Conservation (phyloP, 805 yeast species). For the Kodamaea laetipori region DNA sequence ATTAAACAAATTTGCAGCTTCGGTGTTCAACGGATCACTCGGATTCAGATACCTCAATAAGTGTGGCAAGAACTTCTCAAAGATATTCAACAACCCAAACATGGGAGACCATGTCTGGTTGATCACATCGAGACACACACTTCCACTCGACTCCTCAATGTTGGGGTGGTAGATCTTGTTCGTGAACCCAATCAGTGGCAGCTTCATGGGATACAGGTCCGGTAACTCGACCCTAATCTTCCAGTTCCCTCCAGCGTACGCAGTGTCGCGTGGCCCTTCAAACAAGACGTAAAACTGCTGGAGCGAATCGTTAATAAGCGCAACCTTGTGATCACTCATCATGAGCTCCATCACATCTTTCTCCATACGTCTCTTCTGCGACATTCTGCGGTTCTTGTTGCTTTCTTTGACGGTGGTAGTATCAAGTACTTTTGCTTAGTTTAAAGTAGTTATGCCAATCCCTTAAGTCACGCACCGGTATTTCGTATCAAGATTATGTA, state of each 20-base stretch:
- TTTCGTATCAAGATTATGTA: background rate
- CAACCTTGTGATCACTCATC: constrained; percentile 92
- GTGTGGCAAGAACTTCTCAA: constrained; percentile 93
- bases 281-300: constrained; percentile 87
- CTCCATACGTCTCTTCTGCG: constrained; percentile 80
- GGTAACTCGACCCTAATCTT: constrained; percentile 90
- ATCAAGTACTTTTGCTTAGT: background rate
- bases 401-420: background rate
- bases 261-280: constrained; percentile 78
- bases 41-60: constrained; percentile 90
- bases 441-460: constrained; percentile 6
- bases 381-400: constrained; percentile 33
- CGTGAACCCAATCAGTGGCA: constrained; percentile 92
- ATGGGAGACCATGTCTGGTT: constrained; percentile 98
- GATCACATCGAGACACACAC: constrained; percentile 93
- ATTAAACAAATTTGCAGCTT: constrained; percentile 79
- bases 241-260: constrained; percentile 91
- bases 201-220: constrained; percentile 91
- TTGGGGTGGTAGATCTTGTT: constrained; percentile 95
- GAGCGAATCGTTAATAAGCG: constrained; percentile 69
- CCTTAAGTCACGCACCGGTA: constrained; percentile 11
- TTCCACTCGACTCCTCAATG: constrained; percentile 86
- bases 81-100: constrained; percentile 88
- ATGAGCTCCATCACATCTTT: constrained; percentile 96
- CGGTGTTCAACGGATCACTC: constrained; percentile 88